Evolutionary conservation across 768 basidiomycete species (phyloP).

Genomic region (Auriscalpium microsporum): DNA sequence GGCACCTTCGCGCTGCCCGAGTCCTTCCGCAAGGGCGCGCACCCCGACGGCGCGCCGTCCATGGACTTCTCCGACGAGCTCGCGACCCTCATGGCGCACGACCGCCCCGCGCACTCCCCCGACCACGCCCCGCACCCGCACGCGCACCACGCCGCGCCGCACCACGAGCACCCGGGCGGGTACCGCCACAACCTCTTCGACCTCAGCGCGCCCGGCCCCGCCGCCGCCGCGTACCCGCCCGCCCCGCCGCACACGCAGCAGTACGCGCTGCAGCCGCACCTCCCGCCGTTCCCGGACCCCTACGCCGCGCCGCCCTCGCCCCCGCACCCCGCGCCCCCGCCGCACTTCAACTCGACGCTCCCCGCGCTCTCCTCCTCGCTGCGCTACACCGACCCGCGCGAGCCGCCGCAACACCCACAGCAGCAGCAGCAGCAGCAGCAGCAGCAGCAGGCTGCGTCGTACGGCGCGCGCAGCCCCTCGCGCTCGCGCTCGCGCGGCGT

Average conservation of each 20-base stretch:
- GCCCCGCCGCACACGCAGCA: constrained; percentile 23
- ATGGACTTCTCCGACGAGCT: constrained; percentile 63
- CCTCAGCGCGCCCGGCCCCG: constrained; percentile 40
- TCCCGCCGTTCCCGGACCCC: constrained; percentile 23
- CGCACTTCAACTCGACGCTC: constrained; percentile 28
- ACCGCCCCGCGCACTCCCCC: constrained; percentile 34
- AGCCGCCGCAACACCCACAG: constrained; percentile 14
- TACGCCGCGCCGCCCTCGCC: constrained; percentile 12
- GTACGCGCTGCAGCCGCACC: constrained; percentile 23
- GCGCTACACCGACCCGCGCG: constrained; percentile 26
- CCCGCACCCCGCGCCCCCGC: constrained; percentile 2
- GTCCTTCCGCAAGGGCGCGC: constrained; percentile 45
- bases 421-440: background rate
- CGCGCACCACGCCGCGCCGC: constrained; percentile 17
- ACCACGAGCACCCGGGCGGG: constrained; percentile 15
- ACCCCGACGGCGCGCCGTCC: constrained; percentile 18
- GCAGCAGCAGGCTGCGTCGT: no score
- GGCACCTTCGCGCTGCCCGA: constrained; percentile 38
- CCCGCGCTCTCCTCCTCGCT: constrained; percentile 27
- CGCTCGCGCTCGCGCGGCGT: constrained; percentile 43
- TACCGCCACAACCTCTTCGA: constrained; percentile 52
- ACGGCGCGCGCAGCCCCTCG: constrained; percentile 20
- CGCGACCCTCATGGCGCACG: constrained; percentile 45
- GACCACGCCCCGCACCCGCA: constrained; percentile 20
- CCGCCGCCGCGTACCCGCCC: constrained; percentile 25